Percentiles rank a stretch among this genome's conserved stretches.
phyloP scores from a whole-genome alignment of 805 yeast genomes.

The Kluyveromyces aestuarii region DNA sequence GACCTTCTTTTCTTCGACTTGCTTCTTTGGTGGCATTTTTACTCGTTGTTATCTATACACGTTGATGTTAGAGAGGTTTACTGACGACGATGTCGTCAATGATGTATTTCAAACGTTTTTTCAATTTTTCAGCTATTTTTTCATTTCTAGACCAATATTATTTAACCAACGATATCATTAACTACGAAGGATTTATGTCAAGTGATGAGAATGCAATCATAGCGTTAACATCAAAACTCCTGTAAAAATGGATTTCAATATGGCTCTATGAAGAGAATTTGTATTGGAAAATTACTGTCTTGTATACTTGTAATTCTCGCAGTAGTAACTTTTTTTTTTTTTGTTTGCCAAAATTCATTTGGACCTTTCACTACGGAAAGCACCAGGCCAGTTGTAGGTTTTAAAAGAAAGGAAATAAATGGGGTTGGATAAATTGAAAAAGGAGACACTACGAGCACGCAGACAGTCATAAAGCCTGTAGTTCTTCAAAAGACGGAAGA shows the following conservation, averaged over 20 bases:
- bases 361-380: not conserved
- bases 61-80: not conserved
- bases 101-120: not conserved
- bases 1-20: conserved; percentile 50
- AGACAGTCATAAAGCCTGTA: no score
- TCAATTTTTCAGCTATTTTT: not conserved
- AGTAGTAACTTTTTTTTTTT: not conserved
- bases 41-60: not conserved
- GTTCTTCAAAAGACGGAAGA: no score
- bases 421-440: no score
- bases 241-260: no score
- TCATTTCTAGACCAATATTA: not conserved
- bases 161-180: not conserved
- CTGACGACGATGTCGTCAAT: not conserved
- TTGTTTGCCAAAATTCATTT: not conserved
- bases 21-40: conserved; percentile 33
- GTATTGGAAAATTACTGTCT: not conserved
- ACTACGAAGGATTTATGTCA: not conserved
- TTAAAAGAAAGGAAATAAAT: no score
- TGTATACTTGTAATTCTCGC: not conserved
- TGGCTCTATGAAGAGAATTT: no score
- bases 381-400: not conserved
- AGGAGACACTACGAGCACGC: no score
- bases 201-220: no score
- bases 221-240: no score